Evolutionary conservation across 2,329 filamentous ascomycete genomes (phyloP), one percentile per base, ranked within the genome.

Genomic region (Cordyceps fumosorosea): DNA sequence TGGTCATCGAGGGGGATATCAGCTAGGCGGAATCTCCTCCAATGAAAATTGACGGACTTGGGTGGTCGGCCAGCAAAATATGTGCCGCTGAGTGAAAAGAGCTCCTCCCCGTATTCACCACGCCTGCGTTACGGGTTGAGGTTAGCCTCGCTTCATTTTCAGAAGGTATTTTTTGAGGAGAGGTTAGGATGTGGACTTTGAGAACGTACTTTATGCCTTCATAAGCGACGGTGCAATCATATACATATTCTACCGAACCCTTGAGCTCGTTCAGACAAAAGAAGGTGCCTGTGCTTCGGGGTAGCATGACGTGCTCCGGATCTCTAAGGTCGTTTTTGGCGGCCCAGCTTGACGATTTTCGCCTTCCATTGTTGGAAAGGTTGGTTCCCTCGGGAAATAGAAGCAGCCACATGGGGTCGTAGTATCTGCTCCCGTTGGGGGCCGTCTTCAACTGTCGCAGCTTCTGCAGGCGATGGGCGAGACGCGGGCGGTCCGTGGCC

Each of bases 11-110:
- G 82, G 0, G 93, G 93, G 50, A 99, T 96, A 22, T 91, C 86
- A 24, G 83, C 82, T 16, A 97, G 73, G 40, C 84, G 84, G 75
- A 96, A 97, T 11, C 92, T 87, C 59, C 95, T 86, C 91, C 93
- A 99, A 76, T 96, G 89, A 80, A 98, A 93, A 75, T 97, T 98
- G 69, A 98, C 93, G 1, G 92, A 96, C 73, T 93, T 96, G 1
- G 93, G 95, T 0, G 93, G 89, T 1, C 90, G 86, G 14, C 95
- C 93, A 73, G 95, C 86, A 65, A 97, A 88, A 72, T 95, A 96
- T 4, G 91, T 96, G 55, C 92, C 92, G 3, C 85, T 84, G 4
- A 99, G 80, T 0, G 90, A 93, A 74, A 96, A 98, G 69, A 90
- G 89, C 55, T 96, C 86, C 72, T 98, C 93, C n/a, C 93, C 93